Percentiles rank a stretch among this genome's conserved stretches.
Evolutionary conservation across 2,329 filamentous ascomycete genomes (phyloP).

Genomic region (Berkeleyomyces rouxiae): DNA sequence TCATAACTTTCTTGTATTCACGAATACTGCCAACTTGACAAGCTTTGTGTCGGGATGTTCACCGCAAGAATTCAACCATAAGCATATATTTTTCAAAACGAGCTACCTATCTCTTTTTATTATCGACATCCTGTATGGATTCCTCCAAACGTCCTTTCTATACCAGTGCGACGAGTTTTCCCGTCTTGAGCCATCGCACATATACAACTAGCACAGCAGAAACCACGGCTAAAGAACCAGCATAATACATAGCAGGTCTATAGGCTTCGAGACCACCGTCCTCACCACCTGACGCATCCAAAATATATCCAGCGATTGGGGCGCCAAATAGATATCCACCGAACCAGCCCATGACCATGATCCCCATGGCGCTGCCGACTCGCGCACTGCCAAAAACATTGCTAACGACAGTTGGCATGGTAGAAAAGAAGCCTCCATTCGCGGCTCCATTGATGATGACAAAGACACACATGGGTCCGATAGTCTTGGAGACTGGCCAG

Average conservation of each 20-base stretch:
- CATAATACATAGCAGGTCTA: slow-evolving; percentile 45
- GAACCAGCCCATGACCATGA: slow-evolving; percentile 44
- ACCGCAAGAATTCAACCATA: no score
- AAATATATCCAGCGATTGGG: slow-evolving; percentile 43
- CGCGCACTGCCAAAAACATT: slow-evolving; percentile 40
- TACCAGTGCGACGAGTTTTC: slow-evolving; percentile 22
- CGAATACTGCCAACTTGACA: no score
- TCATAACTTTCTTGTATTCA: no score
- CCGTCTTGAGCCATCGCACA: slow-evolving; percentile 28
- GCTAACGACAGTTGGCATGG: slow-evolving; percentile 45
- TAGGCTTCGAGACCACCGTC: slow-evolving; percentile 34
- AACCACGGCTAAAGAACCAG: slow-evolving; percentile 33
- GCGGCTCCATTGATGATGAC: slow-evolving; percentile 41
- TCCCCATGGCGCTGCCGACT: slow-evolving; percentile 40
- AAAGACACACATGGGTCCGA: slow-evolving; percentile 38
- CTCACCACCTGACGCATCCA: slow-evolving; percentile 37
- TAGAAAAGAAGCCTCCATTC: slow-evolving; percentile 47
- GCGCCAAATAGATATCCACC: slow-evolving; percentile 43
- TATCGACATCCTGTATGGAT: neutral
- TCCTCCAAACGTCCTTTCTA: slow-evolving; percentile 12
- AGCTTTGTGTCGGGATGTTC: no score
- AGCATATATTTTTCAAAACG: neutral
- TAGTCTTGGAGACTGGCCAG: slow-evolving; percentile 40
- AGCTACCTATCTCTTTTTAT: neutral
- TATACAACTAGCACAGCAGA: slow-evolving; percentile 27